Evolutionary conservation across 495 filamentous ascomycete genomes (phyloP).

Genomic region (Trypethelium eluteriae): DNA sequence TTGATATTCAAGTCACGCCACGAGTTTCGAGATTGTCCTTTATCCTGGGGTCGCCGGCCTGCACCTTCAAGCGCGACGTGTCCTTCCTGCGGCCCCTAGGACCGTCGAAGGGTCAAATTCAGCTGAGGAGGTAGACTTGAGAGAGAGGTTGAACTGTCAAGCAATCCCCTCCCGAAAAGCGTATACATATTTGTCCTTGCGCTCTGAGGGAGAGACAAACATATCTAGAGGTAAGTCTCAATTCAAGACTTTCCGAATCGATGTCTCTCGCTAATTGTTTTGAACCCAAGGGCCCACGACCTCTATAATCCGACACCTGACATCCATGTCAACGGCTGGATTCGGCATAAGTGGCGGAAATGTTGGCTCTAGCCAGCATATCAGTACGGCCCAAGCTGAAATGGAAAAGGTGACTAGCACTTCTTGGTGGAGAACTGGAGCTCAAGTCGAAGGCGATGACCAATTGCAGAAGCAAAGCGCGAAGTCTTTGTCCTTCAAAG

Average conservation of each 20-base stretch:
- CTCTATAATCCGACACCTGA: background rate
- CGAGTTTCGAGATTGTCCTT: conserved; percentile 3
- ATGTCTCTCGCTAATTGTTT: background rate
- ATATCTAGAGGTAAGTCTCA: background rate
- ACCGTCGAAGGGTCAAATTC: background rate
- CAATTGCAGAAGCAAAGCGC: background rate
- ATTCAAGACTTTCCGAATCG: background rate
- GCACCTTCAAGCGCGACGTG: background rate
- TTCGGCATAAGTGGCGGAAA: background rate
- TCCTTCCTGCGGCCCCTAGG: conserved; percentile 1
- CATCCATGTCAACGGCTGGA: background rate
- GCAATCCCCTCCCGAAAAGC: background rate
- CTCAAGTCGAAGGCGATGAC: background rate
- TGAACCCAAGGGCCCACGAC: background rate
- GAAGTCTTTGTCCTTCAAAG: background rate
- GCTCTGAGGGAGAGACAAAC: background rate
- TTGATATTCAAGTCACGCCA: background rate
- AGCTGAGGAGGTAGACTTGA: background rate
- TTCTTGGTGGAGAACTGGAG: background rate
- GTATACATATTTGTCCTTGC: background rate
- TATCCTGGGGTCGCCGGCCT: conserved; percentile 3
- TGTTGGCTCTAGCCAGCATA: background rate
- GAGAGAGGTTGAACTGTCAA: background rate
- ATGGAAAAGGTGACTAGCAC: background rate
- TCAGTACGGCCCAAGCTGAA: background rate